Percentiles rank a stretch among this genome's conserved stretches.
Conservation (phyloP, 208 protist genomes). For the Trichomonas vaginalis region DNA sequence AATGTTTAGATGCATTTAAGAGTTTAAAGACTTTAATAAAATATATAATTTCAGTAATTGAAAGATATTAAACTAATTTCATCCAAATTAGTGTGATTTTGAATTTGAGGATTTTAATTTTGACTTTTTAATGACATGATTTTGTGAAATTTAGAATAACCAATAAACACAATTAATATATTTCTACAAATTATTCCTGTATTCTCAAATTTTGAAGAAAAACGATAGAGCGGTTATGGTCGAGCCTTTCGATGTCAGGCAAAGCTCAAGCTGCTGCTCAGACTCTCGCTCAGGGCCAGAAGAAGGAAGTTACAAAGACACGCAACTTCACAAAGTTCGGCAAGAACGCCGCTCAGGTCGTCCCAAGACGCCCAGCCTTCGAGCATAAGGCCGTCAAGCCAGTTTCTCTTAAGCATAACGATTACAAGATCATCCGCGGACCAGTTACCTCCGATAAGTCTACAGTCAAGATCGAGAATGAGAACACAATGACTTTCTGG, state of each 20-base stretch:
- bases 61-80: too few species aligned
- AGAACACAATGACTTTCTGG: slow-evolving; percentile 3
- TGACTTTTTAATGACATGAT: not conserved
- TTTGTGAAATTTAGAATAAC: not conserved
- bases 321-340: not conserved
- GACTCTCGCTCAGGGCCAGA: not conserved
- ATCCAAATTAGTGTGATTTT: not conserved
- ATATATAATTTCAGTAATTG: too few species aligned
- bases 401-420: not conserved
- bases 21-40: too few species aligned
- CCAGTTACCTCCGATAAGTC: not conserved
- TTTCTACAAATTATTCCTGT: not conserved
- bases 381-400: not conserved
- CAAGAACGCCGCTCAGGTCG: not conserved
- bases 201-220: not conserved
- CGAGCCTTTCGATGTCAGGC: not conserved
- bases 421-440: not conserved
- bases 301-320: not conserved
- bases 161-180: not conserved
- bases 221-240: not conserved
- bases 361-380: not conserved
- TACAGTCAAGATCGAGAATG: not conserved
- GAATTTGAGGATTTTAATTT: not conserved
- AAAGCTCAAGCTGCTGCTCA: not conserved
- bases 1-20: too few species aligned